These are phyloP conservation scores for Abortiporus biennis DNA, from an alignment of 1,284 basidiomycete species.

Conservation along the genomic window DNA sequence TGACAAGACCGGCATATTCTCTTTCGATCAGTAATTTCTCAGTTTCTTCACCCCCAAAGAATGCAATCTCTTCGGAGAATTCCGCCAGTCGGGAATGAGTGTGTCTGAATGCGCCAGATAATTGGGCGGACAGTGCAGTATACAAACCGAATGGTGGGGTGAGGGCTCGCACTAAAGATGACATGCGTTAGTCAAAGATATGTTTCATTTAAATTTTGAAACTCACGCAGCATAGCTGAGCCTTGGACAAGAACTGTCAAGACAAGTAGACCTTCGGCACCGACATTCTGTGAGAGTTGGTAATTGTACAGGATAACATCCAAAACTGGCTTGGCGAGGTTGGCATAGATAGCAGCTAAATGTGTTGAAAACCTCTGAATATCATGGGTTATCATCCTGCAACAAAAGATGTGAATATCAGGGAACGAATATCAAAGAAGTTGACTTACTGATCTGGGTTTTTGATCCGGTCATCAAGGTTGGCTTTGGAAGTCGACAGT, in stretches of 20 bases:
- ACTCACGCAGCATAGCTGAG: conserved; percentile 74
- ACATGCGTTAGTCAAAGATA: neutral
- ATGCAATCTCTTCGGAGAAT: conserved; percentile 91
- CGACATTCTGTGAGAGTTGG: conserved; percentile 90
- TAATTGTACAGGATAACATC: conserved; percentile 97
- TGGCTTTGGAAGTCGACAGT: conserved; percentile 56
- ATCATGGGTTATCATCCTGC: conserved; percentile 90
- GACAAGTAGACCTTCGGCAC: conserved; percentile 87
- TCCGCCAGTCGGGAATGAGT: conserved; percentile 92
- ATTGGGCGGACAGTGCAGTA: conserved; percentile 76
- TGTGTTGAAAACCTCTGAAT: conserved; percentile 91
- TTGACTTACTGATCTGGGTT: conserved; percentile 86
- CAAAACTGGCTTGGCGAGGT: conserved; percentile 88
- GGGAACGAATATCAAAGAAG: neutral
- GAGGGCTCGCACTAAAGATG: conserved; percentile 61
- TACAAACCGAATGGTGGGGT: conserved; percentile 96
- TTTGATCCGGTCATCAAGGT: conserved; percentile 92
- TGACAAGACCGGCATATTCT: conserved; percentile 84
- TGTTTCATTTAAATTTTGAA: neutral
- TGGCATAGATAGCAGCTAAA: conserved; percentile 92
- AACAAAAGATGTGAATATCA: conserved; percentile 1
- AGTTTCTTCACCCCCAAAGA: conserved; percentile 86
- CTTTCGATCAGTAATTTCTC: conserved; percentile 94
- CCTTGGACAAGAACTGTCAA: conserved; percentile 84
- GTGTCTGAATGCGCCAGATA: conserved; percentile 88